These are phyloP conservation scores for Hypoxylon sp. DNA, from an alignment of 2,329 filamentous ascomycete genomes.

Conservation along the genomic window DNA sequence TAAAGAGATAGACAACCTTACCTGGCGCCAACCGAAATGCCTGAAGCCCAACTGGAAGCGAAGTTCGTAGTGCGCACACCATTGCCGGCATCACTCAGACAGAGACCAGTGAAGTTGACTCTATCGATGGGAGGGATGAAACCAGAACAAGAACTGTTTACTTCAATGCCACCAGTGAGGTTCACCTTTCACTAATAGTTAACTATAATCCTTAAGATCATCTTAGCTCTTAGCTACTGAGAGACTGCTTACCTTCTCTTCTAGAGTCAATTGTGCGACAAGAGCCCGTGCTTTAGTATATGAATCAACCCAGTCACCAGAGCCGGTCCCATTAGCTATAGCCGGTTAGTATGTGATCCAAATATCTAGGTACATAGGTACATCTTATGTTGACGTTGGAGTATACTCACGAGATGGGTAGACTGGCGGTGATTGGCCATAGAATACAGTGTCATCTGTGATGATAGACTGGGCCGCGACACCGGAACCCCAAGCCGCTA, in stretches of 20 bases:
- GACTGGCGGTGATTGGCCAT: conserved; percentile 50
- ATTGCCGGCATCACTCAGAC: conserved; percentile 49
- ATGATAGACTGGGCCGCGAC: conserved; percentile 40
- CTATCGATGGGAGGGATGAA: conserved; percentile 50
- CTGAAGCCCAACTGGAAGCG: conserved; percentile 55
- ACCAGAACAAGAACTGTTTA: conserved; percentile 51
- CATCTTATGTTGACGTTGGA: neutral
- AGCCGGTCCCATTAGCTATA: conserved; percentile 44
- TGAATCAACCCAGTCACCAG: conserved; percentile 49
- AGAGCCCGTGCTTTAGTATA: conserved; percentile 48
- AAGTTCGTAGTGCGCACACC: conserved; percentile 50
- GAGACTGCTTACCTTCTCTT: conserved; percentile 46
- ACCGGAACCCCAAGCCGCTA: conserved; percentile 20
- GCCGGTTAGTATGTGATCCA: conserved; percentile 20
- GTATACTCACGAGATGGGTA: conserved; percentile 46
- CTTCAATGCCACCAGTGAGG: conserved; percentile 48
- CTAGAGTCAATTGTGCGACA: conserved; percentile 50
- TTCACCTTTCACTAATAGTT: conserved; percentile 40
- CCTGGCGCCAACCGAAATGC: conserved; percentile 67
- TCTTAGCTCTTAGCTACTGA: no score
- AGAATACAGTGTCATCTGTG: conserved; percentile 47
- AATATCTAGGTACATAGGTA: no score
- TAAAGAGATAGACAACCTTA: conserved; percentile 12
- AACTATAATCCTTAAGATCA: neutral
- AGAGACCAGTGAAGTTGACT: conserved; percentile 52